Base-by-base conservation (phyloP, 2,329 filamentous ascomycete genomes). In the Microthyrium microscopicum region DNA sequence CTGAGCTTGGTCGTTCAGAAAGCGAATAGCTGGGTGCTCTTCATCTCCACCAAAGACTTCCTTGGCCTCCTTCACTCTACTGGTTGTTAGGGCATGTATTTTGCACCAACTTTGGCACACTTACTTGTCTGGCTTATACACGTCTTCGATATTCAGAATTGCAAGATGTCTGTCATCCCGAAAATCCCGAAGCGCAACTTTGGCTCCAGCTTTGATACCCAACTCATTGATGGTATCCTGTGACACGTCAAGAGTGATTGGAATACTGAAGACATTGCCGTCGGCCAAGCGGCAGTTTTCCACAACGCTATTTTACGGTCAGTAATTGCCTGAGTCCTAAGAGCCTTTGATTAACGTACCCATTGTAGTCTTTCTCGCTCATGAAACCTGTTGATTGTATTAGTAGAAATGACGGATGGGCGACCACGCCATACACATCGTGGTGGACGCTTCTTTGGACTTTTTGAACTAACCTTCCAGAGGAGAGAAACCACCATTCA, bases 401-500 rank as follows among this genome's bases (percentile, higher is more conserved):
- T 19, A 32, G 30, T 19, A 11, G 11, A 26, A 22, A 26, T 26
- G 11, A 11, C 26, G 11, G 8, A n/a, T n/a, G n/a, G n/a, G n/a
- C n/a, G 12, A 25, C 8, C 13, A 20, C 31, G 22, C 31, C 20
- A 16, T 7, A 9, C 15, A 8, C 22, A 11, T 11, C 19, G 15
- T 8, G 29, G 11, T n/a, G 31, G 24, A 7, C 31, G 21, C 29
- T 21, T 8, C 13, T 32, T 17, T 17, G 12, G 8, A 9, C 15
- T 29, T 15, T 12, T 8, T 17, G 5, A 15, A 33, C 73, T 42
- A 50, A 91, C 85, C 89, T 73, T 98, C 87, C 26, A 98, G 73
- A 39, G 89, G 89, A 43, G 85, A 94, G 66, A 98, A 98, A 44
- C 89, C 89, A 55, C 89, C 89, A 58, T 84, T 95, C 58, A 98